Conservation (phyloP, 306 rosid species). For the Fragaria iinumae region DNA sequence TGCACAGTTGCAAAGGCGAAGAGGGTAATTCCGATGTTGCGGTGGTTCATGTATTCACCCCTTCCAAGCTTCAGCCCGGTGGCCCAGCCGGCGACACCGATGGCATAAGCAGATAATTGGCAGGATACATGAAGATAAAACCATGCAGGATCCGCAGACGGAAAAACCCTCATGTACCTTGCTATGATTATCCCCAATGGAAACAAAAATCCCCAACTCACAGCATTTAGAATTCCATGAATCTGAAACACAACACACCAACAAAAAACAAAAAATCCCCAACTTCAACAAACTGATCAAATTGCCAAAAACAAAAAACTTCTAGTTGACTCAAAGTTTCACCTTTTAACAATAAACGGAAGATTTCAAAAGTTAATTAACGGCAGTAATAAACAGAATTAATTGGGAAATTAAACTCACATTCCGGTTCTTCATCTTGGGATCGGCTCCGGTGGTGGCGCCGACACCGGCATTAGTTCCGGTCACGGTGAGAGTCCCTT, state of each 20-base stretch:
- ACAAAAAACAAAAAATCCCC: slow-evolving; percentile 7
- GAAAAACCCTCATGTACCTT: slow-evolving; percentile 64
- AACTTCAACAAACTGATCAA: background rate
- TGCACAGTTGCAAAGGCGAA: slow-evolving; percentile 74
- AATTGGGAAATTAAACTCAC: slow-evolving; percentile 32
- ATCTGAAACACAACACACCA: slow-evolving; percentile 37
- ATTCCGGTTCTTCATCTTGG: slow-evolving; percentile 43
- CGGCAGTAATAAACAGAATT: background rate
- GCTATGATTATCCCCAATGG: slow-evolving; percentile 77
- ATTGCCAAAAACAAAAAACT: background rate
- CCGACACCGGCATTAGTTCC: slow-evolving; percentile 15
- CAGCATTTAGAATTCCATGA: slow-evolving; percentile 73
- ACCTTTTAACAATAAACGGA: background rate
- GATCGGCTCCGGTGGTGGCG: slow-evolving; percentile 24
- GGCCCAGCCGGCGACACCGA: slow-evolving; percentile 94
- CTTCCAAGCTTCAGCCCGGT: slow-evolving; percentile 85
- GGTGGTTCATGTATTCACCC: slow-evolving; percentile 37
- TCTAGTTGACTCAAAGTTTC: background rate
- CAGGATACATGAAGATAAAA: slow-evolving; percentile 76
- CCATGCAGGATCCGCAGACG: slow-evolving; percentile 87
- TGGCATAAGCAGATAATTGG: slow-evolving; percentile 66
- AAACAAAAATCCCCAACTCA: slow-evolving; percentile 93
- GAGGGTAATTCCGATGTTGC: slow-evolving; percentile 72
- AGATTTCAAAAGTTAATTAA: background rate
- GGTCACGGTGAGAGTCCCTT: slow-evolving; percentile 29